Percentiles rank a stretch among this genome's conserved stretches.
Evolutionary conservation across 257 asterid species (phyloP).

Genomic region (Capsicum chinense): DNA sequence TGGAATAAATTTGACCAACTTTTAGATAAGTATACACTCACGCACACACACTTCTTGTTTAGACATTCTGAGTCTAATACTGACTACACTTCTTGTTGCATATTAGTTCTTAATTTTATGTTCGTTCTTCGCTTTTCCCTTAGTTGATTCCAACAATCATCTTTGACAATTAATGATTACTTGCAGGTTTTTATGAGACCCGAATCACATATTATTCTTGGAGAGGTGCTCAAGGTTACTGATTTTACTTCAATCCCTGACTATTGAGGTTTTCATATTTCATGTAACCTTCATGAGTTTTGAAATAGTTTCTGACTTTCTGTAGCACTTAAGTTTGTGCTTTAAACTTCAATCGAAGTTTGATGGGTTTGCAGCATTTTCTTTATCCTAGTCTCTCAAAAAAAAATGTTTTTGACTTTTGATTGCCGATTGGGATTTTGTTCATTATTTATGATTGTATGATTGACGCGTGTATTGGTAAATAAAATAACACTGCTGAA

Average conservation of each 20-base stretch:
- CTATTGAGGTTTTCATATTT: constrained; percentile 48
- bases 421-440: background rate
- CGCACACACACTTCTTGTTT: background rate
- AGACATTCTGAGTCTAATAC: background rate
- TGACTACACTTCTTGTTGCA: background rate
- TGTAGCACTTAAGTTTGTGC: background rate
- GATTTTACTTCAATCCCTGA: constrained; percentile 70
- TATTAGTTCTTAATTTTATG: background rate
- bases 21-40: background rate
- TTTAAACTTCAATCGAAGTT: background rate
- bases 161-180: background rate
- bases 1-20: background rate
- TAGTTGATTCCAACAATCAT: background rate
- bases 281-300: constrained; percentile 15
- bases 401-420: too few relatives aligned
- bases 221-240: constrained; percentile 55
- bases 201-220: constrained; percentile 83
- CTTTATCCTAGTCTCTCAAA: background rate
- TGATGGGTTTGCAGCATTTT: constrained; percentile 19
- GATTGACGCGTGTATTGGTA: background rate
- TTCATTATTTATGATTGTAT: background rate
- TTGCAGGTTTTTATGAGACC: constrained; percentile 77
- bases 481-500: background rate
- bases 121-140: background rate
- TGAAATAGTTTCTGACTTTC: background rate